These are phyloP conservation scores for Suhomyces panamericanus DNA, from an alignment of 1,139 yeast species.

Conservation along the genomic window DNA sequence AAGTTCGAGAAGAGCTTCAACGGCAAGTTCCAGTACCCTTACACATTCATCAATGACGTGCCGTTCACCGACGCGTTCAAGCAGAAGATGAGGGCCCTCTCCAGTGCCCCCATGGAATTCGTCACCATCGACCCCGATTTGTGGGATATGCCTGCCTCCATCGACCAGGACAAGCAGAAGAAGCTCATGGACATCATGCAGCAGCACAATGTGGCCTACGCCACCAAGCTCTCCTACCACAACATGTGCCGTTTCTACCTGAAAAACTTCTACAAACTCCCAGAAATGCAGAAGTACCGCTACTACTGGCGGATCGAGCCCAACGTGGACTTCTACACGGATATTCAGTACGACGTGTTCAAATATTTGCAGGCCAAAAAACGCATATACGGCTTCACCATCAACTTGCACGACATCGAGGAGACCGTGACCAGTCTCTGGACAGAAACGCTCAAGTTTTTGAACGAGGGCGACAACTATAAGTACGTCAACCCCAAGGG, in stretches of 20 bases:
- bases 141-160: constrained; percentile 67
- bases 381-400: constrained; percentile 69
- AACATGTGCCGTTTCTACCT: constrained; percentile 79
- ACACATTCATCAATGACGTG: constrained; percentile 74
- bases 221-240: constrained; percentile 63
- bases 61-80: constrained; percentile 63
- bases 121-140: constrained; percentile 53
- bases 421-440: constrained; percentile 62
- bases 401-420: constrained; percentile 67
- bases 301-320: constrained; percentile 88
- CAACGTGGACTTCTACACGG: constrained; percentile 63
- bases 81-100: constrained; percentile 34
- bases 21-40: constrained; percentile 69
- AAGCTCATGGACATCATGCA: constrained; percentile 41
- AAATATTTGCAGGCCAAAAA: constrained; percentile 65
- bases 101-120: constrained; percentile 57
- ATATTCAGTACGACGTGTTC: constrained; percentile 73
- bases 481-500: constrained; percentile 58
- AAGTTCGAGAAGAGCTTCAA: constrained; percentile 68
- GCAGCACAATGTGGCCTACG: constrained; percentile 59
- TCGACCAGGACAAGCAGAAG: constrained; percentile 47
- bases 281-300: constrained; percentile 51
- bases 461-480: constrained; percentile 57
- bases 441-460: constrained; percentile 65
- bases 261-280: constrained; percentile 61